phyloP scores from a whole-genome alignment of 495 filamentous ascomycete genomes.

The Penicillium manginii region DNA sequence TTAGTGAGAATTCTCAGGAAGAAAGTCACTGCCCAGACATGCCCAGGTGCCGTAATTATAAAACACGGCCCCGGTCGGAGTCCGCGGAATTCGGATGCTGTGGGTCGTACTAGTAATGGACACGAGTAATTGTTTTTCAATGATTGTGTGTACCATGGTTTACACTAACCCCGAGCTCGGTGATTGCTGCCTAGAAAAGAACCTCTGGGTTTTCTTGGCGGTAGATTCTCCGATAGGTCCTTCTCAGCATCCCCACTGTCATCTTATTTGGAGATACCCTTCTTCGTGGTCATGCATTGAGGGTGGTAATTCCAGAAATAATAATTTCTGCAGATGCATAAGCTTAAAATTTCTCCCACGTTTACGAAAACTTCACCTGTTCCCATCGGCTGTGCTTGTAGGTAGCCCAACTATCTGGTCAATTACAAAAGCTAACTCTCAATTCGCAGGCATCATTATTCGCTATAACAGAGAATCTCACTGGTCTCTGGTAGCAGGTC shows the following conservation, averaged over 20 bases:
- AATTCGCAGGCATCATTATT: no score
- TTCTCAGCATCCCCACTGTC: not conserved
- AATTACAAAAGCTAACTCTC: no score
- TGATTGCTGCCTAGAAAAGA: not conserved
- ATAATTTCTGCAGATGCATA: not conserved
- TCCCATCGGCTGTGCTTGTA: no score
- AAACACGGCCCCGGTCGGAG: not conserved
- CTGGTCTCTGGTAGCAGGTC: no score
- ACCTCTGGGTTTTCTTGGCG: not conserved
- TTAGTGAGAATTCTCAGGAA: not conserved
- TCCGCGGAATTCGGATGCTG: not conserved
- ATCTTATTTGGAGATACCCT: not conserved
- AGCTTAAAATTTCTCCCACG: not conserved
- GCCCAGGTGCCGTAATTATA: not conserved
- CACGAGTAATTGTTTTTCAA: not conserved
- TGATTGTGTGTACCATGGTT: not conserved
- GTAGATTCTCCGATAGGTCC: not conserved
- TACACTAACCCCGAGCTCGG: slow-evolving; percentile 5
- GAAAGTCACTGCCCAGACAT: no score
- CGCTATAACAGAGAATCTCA: no score
- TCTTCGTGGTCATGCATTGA: not conserved
- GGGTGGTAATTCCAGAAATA: not conserved
- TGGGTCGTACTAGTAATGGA: not conserved
- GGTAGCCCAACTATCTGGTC: no score
- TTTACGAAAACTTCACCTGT: no score